phyloP scores from a whole-genome alignment of 1,284 basidiomycete species.

The Apiotrichum gamsii region DNA sequence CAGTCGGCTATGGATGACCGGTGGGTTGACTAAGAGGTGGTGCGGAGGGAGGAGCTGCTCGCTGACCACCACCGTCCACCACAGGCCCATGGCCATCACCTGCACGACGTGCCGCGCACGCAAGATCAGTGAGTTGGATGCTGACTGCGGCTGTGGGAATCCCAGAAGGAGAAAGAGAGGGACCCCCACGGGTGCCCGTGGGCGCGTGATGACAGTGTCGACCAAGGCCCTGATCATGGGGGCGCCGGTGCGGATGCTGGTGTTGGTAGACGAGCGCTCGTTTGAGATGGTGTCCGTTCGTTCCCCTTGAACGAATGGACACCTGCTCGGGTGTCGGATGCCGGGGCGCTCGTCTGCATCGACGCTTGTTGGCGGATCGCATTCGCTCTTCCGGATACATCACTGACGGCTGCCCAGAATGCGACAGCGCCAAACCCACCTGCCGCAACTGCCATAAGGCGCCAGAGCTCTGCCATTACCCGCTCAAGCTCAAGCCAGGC shows the following conservation, averaged over 20 bases:
- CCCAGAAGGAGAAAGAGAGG: no score
- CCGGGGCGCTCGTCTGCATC: neutral
- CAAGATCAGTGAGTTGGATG: conserved; percentile 20
- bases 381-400: neutral
- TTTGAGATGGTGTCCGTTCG: no score
- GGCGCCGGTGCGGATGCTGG: no score
- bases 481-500: conserved; percentile 45
- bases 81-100: conserved; percentile 13
- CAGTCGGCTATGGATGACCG: neutral
- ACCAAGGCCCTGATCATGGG: no score
- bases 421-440: conserved; percentile 43
- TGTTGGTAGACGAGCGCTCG: neutral
- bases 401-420: conserved; percentile 18
- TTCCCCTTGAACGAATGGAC: no score
- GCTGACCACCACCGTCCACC: no score
- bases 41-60: neutral
- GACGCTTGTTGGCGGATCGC: neutral
- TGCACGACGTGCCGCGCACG: conserved; percentile 17
- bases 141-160: no score
- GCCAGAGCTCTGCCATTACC: conserved; percentile 18
- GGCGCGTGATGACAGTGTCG: no score
- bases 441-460: conserved; percentile 47
- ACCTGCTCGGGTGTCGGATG: no score
- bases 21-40: neutral
- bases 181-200: no score